Evolutionary conservation across 2,329 filamentous ascomycete species (phyloP).

Genomic region (Emergomyces pasteurianus): DNA sequence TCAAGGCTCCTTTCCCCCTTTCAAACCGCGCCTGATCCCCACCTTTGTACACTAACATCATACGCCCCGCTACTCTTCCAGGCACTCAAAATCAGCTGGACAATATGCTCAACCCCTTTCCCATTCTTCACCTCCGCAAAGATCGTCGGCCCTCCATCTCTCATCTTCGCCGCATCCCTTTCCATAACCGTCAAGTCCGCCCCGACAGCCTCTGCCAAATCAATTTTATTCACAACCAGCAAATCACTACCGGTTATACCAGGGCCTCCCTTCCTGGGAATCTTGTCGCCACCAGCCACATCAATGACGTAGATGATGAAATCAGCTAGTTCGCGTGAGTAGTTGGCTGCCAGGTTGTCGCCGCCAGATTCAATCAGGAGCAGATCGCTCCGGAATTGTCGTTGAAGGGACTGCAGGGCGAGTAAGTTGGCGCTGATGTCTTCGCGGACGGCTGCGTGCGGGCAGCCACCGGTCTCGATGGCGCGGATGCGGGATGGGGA

Average conservation of each 20-base stretch:
- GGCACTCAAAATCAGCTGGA: conserved; percentile 76
- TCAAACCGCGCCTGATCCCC: conserved; percentile 25
- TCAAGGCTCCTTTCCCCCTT: no score
- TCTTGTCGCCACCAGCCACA: conserved; percentile 91
- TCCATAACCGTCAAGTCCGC: conserved; percentile 93
- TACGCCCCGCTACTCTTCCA: conserved; percentile 82
- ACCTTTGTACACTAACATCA: conserved; percentile 31
- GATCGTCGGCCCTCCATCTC: conserved; percentile 87
- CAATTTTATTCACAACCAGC: conserved; percentile 93
- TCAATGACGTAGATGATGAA: conserved; percentile 99
- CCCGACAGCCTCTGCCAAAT: conserved; percentile 79
- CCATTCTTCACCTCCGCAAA: conserved; percentile 96
- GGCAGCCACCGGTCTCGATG: conserved; percentile 95
- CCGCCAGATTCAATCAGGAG: conserved; percentile 92
- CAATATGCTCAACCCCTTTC: conserved; percentile 73
- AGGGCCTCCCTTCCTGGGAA: conserved; percentile 88
- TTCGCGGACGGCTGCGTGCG: conserved; percentile 92
- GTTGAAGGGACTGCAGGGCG: conserved; percentile 79
- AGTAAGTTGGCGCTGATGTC: conserved; percentile 91
- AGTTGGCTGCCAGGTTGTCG: conserved; percentile 95
- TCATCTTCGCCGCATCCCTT: conserved; percentile 82
- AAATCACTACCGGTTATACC: conserved; percentile 95
- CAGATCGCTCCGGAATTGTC: conserved; percentile 65
- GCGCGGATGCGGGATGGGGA: conserved; percentile 75
- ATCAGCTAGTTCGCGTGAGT: conserved; percentile 85